Evolutionary conservation across 139 green algal species (phyloP).

Genomic region (Asterochloris sp.): DNA sequence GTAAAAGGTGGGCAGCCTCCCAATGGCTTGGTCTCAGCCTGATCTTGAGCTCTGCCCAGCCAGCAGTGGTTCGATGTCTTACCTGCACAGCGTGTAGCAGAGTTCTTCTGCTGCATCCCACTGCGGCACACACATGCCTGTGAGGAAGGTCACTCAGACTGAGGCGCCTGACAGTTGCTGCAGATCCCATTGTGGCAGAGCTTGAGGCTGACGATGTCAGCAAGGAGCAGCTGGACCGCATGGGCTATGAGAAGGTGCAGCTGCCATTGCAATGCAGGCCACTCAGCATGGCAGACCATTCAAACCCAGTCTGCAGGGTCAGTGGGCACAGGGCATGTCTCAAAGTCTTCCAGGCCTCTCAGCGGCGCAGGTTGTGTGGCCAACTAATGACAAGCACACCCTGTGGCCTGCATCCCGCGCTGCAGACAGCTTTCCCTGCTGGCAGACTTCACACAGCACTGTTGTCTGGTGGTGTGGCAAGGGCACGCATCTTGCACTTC

Average conservation of each 20-base stretch:
- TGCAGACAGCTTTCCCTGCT: not conserved
- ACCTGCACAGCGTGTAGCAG: not conserved
- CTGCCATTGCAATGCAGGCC: not conserved
- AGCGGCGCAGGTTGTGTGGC: not conserved
- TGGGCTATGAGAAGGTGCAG: slow-evolving; percentile 13
- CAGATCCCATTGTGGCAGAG: slow-evolving; percentile 15
- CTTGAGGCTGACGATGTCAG: not conserved
- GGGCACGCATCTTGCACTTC: too few relatives aligned
- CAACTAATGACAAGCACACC: not conserved
- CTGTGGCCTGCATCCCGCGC: not conserved
- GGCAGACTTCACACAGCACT: not conserved
- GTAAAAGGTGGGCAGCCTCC: slow-evolving; percentile 3
- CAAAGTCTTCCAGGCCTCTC: not conserved
- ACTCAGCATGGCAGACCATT: not conserved
- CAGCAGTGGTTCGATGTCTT: not conserved
- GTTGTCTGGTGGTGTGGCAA: not conserved
- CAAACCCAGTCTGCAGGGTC: not conserved
- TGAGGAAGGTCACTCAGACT: slow-evolving; percentile 7
- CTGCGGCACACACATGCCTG: slow-evolving; percentile 8
- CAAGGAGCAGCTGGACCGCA: slow-evolving; percentile 6
- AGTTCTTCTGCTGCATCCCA: not conserved
- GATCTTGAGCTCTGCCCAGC: too few relatives aligned
- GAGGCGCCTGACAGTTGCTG: not conserved
- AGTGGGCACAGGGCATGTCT: not conserved
- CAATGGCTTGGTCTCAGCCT: not conserved